Evolutionary conservation across 192 early-diverging fungal species (phyloP), one percentile per base, ranked within the genome.

Genomic region (Podila clonocystis): DNA sequence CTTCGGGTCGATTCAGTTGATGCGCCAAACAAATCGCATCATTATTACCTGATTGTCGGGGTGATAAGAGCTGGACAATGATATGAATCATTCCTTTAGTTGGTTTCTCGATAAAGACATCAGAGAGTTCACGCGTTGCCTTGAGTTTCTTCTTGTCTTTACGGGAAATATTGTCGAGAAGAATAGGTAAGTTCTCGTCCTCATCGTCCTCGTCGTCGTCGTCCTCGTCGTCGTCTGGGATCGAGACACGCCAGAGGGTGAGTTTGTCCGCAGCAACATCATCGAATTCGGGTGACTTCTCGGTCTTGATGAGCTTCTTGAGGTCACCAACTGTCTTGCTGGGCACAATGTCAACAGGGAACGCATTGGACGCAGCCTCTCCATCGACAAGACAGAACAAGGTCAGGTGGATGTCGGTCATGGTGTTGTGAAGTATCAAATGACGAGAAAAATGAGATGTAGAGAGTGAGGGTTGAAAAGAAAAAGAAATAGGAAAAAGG

Each of bases 381-480:
- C 58, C 67, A 60, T 68, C 58, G 12, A 60, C 67, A 68, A 59
- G 67, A 33, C 68, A 70, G 59, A 62, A 59, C 29, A 70, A 45
- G 22, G 58, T 70, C 59, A 70, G 34, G 7, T 36, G 34, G 34
- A 0, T 36, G 34, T 36, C 34, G 34, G 34, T 8, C 34, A 36
- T 36, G 34, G 34, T 36, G 34, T 36, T 4, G 34, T 8, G 34
- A 36, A 36, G 7, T 8, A 36, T 36, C 34, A 36, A 36, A 8
- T 4, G 34, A 36, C 0, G 7, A 8, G 34, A 36, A 36, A 36
- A 4, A 36, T 36, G 7, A 31, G 5, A 31, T 2, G 31, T 31
- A 31, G 31, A 31, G 31, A 31, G 31, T 31, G 31, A 31, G 31
- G 34, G 5, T 7, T 8, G 34, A 36, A 4, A 36, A 36, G 34